These are phyloP conservation scores for Hypoxylon sp. DNA, from an alignment of 2,329 filamentous ascomycete genomes.

Conservation along the genomic window DNA sequence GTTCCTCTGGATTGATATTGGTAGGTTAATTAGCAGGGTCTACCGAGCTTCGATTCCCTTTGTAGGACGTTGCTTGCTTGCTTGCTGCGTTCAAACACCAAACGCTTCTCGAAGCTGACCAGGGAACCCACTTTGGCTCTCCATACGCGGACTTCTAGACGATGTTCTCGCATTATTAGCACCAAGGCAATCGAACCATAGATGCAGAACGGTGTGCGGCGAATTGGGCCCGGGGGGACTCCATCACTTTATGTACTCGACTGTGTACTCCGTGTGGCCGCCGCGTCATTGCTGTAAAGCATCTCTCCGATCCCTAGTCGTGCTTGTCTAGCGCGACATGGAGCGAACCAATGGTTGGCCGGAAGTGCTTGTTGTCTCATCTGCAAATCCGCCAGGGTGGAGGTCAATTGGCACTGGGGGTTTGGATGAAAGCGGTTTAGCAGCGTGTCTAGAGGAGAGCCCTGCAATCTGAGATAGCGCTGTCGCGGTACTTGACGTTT, in stretches of 20 bases:
- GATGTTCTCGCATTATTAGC: conserved; percentile 14
- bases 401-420: conserved; percentile 38
- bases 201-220: conserved; percentile 33
- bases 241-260: conserved; percentile 25
- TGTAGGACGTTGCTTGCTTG: conserved; percentile 13
- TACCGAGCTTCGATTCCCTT: conserved; percentile 17
- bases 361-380: conserved; percentile 35
- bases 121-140: conserved; percentile 12
- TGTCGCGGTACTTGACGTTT: conserved; percentile 33
- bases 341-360: conserved; percentile 32
- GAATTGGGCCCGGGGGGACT: conserved; percentile 25
- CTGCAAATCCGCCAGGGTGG: conserved; percentile 39
- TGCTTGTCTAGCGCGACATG: conserved; percentile 39
- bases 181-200: conserved; percentile 31
- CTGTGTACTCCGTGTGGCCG: conserved; percentile 28
- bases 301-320: conserved; percentile 29
- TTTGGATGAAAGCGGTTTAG: conserved; percentile 30
- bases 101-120: conserved; percentile 28
- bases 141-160: conserved; percentile 13
- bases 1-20: conserved; percentile 4
- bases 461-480: conserved; percentile 33
- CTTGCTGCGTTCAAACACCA: conserved; percentile 9
- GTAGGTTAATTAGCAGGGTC: conserved; percentile 1
- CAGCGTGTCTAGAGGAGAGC: conserved; percentile 17
- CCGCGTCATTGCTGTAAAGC: conserved; percentile 37